Evolutionary conservation across 495 filamentous ascomycete genomes (phyloP).

Genomic region (Oleoguttula mirabilis): DNA sequence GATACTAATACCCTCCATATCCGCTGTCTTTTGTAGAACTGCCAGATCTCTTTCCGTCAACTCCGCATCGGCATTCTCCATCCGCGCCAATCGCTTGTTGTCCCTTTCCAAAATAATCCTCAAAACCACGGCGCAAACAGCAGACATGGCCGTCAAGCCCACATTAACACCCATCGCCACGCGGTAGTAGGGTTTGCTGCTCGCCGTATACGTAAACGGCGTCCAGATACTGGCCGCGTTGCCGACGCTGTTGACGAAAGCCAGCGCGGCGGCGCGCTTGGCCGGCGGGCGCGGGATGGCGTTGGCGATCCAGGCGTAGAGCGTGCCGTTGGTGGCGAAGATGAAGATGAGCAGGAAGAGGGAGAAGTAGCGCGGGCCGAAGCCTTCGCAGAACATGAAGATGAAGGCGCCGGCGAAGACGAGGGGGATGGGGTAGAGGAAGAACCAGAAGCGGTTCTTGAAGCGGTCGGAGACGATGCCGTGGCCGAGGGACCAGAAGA

Average conservation of each 20-base stretch:
- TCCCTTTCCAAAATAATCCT: slow-evolving; percentile 33
- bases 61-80: slow-evolving; percentile 34
- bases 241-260: slow-evolving; percentile 43
- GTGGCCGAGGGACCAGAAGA: slow-evolving; percentile 37
- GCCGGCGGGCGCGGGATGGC: slow-evolving; percentile 42
- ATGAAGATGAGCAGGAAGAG: slow-evolving; percentile 45
- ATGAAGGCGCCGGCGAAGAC: slow-evolving; percentile 40
- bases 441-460: slow-evolving; percentile 41
- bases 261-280: slow-evolving; percentile 44
- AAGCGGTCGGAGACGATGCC: slow-evolving; percentile 36
- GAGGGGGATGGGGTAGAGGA: slow-evolving; percentile 39
- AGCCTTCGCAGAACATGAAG: slow-evolving; percentile 38
- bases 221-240: slow-evolving; percentile 46
- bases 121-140: slow-evolving; percentile 31
- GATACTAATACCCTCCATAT: slow-evolving; percentile 38
- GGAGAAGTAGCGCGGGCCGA: slow-evolving; percentile 42
- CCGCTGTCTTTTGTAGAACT: slow-evolving; percentile 36
- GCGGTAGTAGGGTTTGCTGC: slow-evolving; percentile 32
- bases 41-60: slow-evolving; percentile 34
- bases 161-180: slow-evolving; percentile 39
- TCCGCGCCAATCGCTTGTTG: slow-evolving; percentile 36
- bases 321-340: slow-evolving; percentile 41
- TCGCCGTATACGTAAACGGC: slow-evolving; percentile 37
- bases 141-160: slow-evolving; percentile 35
- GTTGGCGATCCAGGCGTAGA: slow-evolving; percentile 44